Base-by-base conservation (phyloP, 1,284 basidiomycete genomes). In the Neolentinus lepideus region DNA sequence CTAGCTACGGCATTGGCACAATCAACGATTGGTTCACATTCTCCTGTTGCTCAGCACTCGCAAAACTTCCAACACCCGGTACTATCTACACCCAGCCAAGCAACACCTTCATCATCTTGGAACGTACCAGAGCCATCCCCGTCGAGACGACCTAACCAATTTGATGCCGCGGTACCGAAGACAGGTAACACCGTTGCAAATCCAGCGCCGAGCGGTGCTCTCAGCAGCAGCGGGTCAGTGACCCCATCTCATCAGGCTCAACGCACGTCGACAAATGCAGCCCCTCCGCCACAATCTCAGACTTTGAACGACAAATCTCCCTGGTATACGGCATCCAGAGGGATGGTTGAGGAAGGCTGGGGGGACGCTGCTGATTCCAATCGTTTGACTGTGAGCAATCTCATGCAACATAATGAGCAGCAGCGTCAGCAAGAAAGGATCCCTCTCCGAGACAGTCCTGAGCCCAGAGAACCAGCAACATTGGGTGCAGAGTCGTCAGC, bases 401-500 rank as follows among this genome's bases (percentile, higher is more conserved):
- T 84, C 21, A 80, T 75, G n/a, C 79, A 83, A 56, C 81, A 81
- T 63, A 80, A 80, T 60, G 75, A 76, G 61, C 72, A 78, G 54
- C 75, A 75, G 55, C 67, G 68, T 43, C 66, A 66, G 43, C 59
- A 65, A 19, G 62, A 53, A 25, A 60, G 67, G 27, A 54, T 62
- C 29, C 61, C 64, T n/a, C 9, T 16, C 47, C 3, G 22, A 25
- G 47, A 25, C 12, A 50, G 47, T 29, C 47, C 47, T 26, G 47
- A 50, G 16, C 62, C 60, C 50, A 64, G 65, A n/a, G 60, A 60
- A 22, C 58, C 51, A 33, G 19, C 26, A n/a, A 54, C 54, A 36
- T 57, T 52, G 25, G 19, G 57, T 19, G 57, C 54, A 10, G 56
- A 53, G 22, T 12, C 29, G 3, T 22, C 47, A 12, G 46, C 31